phyloP scores from a whole-genome alignment of 306 rosid species.

The Aeschynomene evenia region DNA sequence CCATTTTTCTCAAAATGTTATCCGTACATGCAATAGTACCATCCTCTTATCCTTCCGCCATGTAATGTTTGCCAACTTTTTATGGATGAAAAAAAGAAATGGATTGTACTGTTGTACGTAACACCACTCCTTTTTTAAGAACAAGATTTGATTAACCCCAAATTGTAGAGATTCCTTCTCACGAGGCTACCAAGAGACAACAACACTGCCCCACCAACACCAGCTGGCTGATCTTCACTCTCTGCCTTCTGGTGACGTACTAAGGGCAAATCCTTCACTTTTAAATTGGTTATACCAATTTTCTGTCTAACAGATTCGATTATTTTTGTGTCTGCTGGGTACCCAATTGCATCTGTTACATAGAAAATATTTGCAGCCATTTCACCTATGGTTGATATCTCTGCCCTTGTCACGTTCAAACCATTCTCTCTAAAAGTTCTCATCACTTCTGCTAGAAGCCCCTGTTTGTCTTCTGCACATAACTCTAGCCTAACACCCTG shows the following conservation, averaged over 20 bases:
- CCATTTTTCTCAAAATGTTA: no score
- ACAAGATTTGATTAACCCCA: constrained; percentile 85
- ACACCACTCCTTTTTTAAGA: constrained; percentile 60
- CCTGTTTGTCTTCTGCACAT: constrained; percentile 49
- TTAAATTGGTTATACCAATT: constrained; percentile 63
- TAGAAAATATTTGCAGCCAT: constrained; percentile 64
- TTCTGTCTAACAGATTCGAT: constrained; percentile 74
- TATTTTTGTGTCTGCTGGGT: constrained; percentile 53
- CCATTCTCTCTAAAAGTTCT: constrained; percentile 93
- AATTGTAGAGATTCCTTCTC: constrained; percentile 89
- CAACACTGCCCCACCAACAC: constrained; percentile 90
- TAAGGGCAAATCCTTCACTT: constrained; percentile 73
- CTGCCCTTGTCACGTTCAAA: constrained; percentile 79
- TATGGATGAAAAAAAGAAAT: no score
- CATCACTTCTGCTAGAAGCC: constrained; percentile 81
- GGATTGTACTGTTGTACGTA: no score
- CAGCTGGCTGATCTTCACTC: constrained; percentile 60
- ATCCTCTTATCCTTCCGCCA: no score
- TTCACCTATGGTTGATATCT: constrained; percentile 61
- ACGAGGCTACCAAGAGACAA: constrained; percentile 86
- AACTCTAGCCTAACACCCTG: constrained; percentile 89
- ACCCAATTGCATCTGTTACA: constrained; percentile 75
- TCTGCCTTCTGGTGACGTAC: constrained; percentile 44
- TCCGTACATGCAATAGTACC: no score
- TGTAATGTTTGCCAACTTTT: no score